These are phyloP conservation scores for Alternaria incomplexa DNA, from an alignment of 2,329 filamentous ascomycete genomes.

Conservation along the genomic window DNA sequence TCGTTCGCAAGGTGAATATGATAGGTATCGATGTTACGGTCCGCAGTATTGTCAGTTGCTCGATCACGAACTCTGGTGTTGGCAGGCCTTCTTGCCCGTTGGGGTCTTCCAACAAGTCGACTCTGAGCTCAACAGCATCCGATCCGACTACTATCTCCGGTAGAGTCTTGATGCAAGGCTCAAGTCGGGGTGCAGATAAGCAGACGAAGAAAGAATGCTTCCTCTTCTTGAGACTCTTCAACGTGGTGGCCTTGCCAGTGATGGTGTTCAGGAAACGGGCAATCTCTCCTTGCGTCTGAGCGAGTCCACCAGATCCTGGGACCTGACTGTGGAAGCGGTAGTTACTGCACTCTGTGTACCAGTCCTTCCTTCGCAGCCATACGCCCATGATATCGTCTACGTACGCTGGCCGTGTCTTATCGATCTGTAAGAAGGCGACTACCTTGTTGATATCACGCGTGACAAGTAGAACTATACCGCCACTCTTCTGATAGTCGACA, in stretches of 20 bases:
- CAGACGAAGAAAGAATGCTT: slow-evolving; percentile 89
- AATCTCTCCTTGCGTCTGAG: slow-evolving; percentile 70
- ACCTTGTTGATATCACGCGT: slow-evolving; percentile 87
- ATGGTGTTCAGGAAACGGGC: slow-evolving; percentile 73
- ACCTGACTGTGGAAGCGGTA: slow-evolving; percentile 88
- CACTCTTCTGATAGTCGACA: slow-evolving; percentile 71
- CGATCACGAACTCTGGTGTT: slow-evolving; percentile 75
- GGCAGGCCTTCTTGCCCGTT: slow-evolving; percentile 63
- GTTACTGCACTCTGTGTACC: slow-evolving; percentile 93
- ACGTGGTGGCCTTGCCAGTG: slow-evolving; percentile 62
- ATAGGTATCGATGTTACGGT: slow-evolving; percentile 76
- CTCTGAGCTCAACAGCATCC: slow-evolving; percentile 92
- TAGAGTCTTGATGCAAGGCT: slow-evolving; percentile 67
- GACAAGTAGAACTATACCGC: slow-evolving; percentile 85
- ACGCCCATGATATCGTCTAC: slow-evolving; percentile 91
- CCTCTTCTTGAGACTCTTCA: slow-evolving; percentile 67
- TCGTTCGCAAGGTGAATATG: slow-evolving; percentile 89
- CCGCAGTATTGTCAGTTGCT: slow-evolving; percentile 81
- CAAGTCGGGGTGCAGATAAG: slow-evolving; percentile 79
- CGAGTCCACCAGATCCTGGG: slow-evolving; percentile 57
- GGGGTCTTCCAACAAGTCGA: slow-evolving; percentile 83
- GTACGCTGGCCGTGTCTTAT: slow-evolving; percentile 91
- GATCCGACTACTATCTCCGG: slow-evolving; percentile 79
- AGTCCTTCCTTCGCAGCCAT: slow-evolving; percentile 85
- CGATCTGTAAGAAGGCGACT: slow-evolving; percentile 84